phyloP scores from a whole-genome alignment of 345 rosid species.

The Camelina sativa region DNA sequence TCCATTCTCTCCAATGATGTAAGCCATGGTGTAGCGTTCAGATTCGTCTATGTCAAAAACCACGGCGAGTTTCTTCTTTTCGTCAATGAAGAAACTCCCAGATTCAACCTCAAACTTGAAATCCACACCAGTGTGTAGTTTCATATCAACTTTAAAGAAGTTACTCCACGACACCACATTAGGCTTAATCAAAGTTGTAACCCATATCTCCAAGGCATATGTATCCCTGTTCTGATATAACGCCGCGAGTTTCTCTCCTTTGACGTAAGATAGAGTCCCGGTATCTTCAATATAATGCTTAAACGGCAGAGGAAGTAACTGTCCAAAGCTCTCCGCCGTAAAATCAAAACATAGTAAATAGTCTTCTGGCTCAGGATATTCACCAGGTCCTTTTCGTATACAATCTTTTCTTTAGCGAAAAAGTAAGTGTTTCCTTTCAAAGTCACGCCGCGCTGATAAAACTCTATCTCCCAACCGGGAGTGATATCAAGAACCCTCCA shows the following conservation, averaged over 20 bases:
- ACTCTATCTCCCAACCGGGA: neutral
- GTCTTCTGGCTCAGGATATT: too few species aligned
- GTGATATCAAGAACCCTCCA: neutral
- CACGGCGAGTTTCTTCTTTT: neutral
- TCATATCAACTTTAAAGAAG: neutral
- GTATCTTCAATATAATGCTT: neutral
- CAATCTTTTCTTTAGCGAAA: neutral
- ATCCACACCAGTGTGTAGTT: neutral
- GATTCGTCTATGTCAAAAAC: neutral
- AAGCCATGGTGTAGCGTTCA: neutral
- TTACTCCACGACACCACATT: neutral
- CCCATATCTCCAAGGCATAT: neutral
- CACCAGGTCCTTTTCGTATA: too few species aligned
- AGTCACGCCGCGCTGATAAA: neutral
- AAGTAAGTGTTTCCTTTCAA: neutral
- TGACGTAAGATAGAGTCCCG: neutral
- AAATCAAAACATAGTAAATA: neutral
- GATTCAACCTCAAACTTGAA: neutral
- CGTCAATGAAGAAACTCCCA: neutral
- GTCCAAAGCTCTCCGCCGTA: neutral
- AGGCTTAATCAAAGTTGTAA: conserved; percentile 5
- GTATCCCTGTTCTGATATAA: neutral
- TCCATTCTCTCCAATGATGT: neutral
- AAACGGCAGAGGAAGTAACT: neutral
- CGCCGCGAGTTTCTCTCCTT: neutral